Evolutionary conservation across 2,329 filamentous ascomycete genomes (phyloP).

Genomic region (Pestalotiopsis sp.): DNA sequence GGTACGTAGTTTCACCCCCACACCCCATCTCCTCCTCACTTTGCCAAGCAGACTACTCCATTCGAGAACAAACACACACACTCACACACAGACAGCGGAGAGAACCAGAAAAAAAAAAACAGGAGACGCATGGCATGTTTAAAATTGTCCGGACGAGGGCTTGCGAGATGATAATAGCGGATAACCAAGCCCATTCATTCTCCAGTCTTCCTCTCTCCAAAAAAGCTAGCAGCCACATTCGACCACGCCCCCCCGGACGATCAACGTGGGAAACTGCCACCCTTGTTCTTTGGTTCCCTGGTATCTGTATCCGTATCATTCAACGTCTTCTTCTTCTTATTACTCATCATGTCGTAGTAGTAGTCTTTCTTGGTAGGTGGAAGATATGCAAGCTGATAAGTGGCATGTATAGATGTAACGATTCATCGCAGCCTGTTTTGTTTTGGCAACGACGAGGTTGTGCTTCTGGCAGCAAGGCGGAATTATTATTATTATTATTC

Average conservation of each 20-base stretch:
- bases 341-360: not conserved
- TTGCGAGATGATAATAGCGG: not conserved
- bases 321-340: not conserved
- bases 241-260: not conserved
- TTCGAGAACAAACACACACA: too few species aligned
- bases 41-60: too few species aligned
- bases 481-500: too few species aligned
- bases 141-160: slow-evolving; percentile 1
- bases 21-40: too few species aligned
- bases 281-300: not conserved
- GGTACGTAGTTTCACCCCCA: too few species aligned
- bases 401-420: not conserved
- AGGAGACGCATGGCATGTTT: not conserved
- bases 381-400: too few species aligned
- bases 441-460: too few species aligned
- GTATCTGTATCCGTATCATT: not conserved
- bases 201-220: not conserved
- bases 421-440: not conserved
- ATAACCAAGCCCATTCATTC: not conserved
- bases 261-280: not conserved
- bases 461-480: too few species aligned
- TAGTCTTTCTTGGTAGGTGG: too few species aligned
- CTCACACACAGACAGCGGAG: not conserved
- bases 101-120: not conserved
- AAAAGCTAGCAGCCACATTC: too few species aligned